These are phyloP conservation scores for Nakazawaea ernobii DNA, from an alignment of 805 yeast species.

Conservation along the genomic window DNA sequence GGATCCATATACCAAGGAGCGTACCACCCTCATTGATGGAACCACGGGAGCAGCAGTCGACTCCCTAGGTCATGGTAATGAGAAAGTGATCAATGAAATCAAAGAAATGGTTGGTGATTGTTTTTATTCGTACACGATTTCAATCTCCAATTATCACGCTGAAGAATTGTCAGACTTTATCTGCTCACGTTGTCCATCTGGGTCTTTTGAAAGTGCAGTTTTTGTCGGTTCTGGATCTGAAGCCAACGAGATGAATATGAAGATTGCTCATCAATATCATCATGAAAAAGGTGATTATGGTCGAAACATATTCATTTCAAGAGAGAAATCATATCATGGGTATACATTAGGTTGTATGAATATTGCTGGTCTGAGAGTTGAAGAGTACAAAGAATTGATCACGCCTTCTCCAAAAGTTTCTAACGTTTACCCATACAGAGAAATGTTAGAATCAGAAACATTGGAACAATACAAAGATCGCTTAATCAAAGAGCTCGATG, in stretches of 20 bases:
- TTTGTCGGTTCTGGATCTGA: constrained; percentile 72
- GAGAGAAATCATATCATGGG: constrained; percentile 44
- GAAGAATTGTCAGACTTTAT: constrained; percentile 41
- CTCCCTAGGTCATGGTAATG: constrained; percentile 39
- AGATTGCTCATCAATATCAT: constrained; percentile 53
- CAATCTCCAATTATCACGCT: constrained; percentile 29
- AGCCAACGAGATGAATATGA: constrained; percentile 75
- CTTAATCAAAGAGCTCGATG: constrained; percentile 35
- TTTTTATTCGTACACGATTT: constrained; percentile 30
- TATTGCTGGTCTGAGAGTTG: constrained; percentile 30
- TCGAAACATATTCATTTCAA: constrained; percentile 35
- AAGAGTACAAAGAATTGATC: constrained; percentile 24
- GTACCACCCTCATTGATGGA: constrained; percentile 32
- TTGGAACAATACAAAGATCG: constrained; percentile 32
- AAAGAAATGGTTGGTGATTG: constrained; percentile 28
- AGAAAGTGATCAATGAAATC: constrained; percentile 33
- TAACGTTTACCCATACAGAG: constrained; percentile 28
- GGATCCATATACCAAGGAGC: constrained; percentile 34
- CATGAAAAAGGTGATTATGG: constrained; percentile 35
- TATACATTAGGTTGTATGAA: constrained; percentile 42
- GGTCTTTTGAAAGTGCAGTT: constrained; percentile 32
- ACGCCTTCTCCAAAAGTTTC: constrained; percentile 23
- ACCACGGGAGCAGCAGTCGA: constrained; percentile 52
- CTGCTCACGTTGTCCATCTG: constrained; percentile 31
- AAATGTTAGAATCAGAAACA: constrained; percentile 27